Base-by-base conservation (phyloP, 371 early-diverging fungal genomes). In the Mucor lusitanicus region DNA sequence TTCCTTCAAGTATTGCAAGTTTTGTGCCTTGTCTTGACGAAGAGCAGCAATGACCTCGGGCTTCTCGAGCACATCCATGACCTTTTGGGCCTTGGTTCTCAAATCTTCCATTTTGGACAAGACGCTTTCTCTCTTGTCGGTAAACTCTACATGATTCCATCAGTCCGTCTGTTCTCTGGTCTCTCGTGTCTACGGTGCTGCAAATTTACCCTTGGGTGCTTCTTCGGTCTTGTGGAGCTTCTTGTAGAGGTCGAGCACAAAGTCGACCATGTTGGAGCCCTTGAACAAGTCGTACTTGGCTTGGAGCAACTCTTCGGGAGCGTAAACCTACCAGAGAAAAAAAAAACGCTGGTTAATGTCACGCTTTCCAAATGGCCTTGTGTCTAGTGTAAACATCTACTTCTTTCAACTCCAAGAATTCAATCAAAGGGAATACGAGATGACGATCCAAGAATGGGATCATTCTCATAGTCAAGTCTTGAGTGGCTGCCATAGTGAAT, bases 231-330 rank as follows among this genome's bases (percentile, higher is more conserved):
- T 82, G 75, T 94, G 81, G 61, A 95, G 84, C 75, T 92, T 85
- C 78, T 91, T 85, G 81, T 94, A 91, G 55, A 95, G 84, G 64
- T 88, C 85, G 68, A 90, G 85, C 54, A 93, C 88, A 77, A 92
- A 94, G 80, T 95, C 96, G 61, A 95, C 91, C 97, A 97, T 96
- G 86, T 93, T 91, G 63, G 97, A 95, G 74, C 89, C 81, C 57
- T 87, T 80, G 54, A 96, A 85, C 35, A 97, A 84, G 57, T 95
- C 94, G 75, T 91, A 94, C 76, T 95, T 94, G 68, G 96, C 94
- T 80, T 91, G 76, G 62, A 93, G 77, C 61, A 96, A 71, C 73
- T 92, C 92, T 55, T 87, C 79, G 19, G 80, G 76, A 58, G 83
- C 80, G 81, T 94, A 95, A 48, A 95, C 83, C 93, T 94, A 71